Conservation (phyloP, 2,329 filamentous ascomycete genomes). For the Neonectria hederae region DNA sequence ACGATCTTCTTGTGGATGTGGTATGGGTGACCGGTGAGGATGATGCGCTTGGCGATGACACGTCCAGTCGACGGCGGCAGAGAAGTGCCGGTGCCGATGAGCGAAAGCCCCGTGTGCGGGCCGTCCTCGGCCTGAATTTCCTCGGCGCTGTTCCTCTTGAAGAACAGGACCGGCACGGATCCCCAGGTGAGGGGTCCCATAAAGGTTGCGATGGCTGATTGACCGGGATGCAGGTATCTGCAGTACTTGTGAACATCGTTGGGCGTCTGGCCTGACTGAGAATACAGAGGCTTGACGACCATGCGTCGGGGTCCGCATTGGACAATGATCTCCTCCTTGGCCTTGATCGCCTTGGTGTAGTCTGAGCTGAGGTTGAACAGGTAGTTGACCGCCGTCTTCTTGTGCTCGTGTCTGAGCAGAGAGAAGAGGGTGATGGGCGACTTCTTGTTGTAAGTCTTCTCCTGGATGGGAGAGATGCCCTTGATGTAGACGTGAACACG, state of each 20-base stretch:
- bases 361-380: conserved; percentile 87
- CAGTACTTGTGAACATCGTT: conserved; percentile 99
- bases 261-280: conserved; percentile 85
- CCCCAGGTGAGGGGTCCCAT: conserved; percentile 94
- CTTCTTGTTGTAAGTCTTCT: conserved; percentile 58
- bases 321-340: conserved; percentile 90
- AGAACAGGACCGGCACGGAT: conserved; percentile 88
- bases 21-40: conserved; percentile 94
- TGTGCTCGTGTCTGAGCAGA: conserved; percentile 92
- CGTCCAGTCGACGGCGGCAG: conserved; percentile 79
- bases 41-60: conserved; percentile 91
- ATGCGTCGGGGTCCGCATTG: conserved; percentile 91
- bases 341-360: conserved; percentile 78
- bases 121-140: conserved; percentile 55
- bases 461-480: conserved; percentile 55
- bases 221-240: conserved; percentile 89
- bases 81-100: conserved; percentile 88
- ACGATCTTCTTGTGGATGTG: conserved; percentile 99
- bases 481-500: conserved; percentile 82
- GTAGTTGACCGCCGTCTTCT: conserved; percentile 88
- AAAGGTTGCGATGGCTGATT: conserved; percentile 88
- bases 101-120: conserved; percentile 64
- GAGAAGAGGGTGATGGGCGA: conserved; percentile 81
- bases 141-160: conserved; percentile 67
- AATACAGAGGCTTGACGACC: conserved; percentile 90